These are phyloP conservation scores for Ophiostoma perfectum DNA, from an alignment of 2,329 filamentous ascomycete species.

Conservation along the genomic window DNA sequence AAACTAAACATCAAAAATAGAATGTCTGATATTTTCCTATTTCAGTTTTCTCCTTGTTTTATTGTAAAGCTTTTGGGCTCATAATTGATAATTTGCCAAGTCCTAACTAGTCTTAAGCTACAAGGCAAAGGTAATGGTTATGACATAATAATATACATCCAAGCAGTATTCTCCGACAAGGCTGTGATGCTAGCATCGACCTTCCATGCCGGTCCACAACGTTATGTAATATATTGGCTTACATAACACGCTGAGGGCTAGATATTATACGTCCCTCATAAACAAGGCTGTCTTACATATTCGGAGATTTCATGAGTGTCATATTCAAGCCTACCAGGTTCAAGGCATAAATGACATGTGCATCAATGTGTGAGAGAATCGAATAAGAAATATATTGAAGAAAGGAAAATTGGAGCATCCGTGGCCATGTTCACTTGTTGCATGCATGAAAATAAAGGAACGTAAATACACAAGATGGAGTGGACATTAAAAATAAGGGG, in stretches of 20 bases:
- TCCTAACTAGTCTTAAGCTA: neutral
- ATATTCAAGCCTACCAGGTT: neutral
- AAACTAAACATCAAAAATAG: too few species aligned
- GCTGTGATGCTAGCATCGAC: neutral
- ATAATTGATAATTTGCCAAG: too few species aligned
- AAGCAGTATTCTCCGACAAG: conserved; percentile 4
- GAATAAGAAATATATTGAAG: neutral
- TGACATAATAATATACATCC: neutral
- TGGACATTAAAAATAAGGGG: neutral
- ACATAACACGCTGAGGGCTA: neutral
- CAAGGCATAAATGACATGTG: too few species aligned
- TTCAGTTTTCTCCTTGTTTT: too few species aligned
- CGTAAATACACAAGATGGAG: neutral
- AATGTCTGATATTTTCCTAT: too few species aligned
- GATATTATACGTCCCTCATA: too few species aligned
- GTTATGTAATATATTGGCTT: neutral
- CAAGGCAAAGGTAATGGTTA: neutral
- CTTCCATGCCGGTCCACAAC: neutral
- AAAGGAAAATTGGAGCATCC: neutral
- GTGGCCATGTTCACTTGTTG: neutral
- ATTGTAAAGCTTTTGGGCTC: too few species aligned
- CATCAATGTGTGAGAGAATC: neutral
- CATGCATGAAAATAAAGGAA: neutral
- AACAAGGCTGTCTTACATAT: neutral
- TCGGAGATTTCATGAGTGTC: neutral